Percentiles rank a stretch among this genome's conserved stretches.
phyloP scores from a whole-genome alignment of 768 basidiomycete genomes.

The Hemileccinum rubropunctum region DNA sequence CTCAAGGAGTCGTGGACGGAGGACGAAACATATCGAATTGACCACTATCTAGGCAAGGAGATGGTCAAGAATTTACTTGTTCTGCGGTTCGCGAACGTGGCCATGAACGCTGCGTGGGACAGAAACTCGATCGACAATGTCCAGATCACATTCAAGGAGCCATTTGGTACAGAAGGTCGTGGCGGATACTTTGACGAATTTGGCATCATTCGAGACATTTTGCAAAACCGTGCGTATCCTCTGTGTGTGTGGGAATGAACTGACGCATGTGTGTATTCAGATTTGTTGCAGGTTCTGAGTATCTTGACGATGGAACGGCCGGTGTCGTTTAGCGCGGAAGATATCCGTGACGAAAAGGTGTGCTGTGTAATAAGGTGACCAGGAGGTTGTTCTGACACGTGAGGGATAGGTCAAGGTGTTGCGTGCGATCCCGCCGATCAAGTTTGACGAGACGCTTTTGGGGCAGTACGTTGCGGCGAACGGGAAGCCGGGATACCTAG shows the following conservation, averaged over 20 bases:
- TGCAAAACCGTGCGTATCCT: conserved; percentile 88
- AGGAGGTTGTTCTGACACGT: conserved; percentile 16
- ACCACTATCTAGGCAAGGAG: conserved; percentile 99
- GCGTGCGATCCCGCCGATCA: conserved; percentile 83
- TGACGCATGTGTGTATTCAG: conserved; percentile 41
- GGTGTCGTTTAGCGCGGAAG: conserved; percentile 95
- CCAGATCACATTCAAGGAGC: conserved; percentile 99
- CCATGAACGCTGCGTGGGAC: conserved; percentile 88
- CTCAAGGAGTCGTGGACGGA: conserved; percentile 91
- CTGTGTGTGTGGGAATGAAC: conserved; percentile 10
- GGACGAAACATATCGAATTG: conserved; percentile 98
- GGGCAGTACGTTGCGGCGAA: conserved; percentile 90
- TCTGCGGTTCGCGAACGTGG: conserved; percentile 91
- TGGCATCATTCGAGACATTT: conserved; percentile 95
- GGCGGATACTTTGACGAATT: conserved; percentile 99
- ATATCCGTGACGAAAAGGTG: conserved; percentile 98
- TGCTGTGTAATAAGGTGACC: conserved; percentile 7
- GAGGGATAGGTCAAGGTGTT: conserved; percentile 86
- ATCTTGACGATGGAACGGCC: conserved; percentile 98
- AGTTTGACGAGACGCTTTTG: conserved; percentile 74
- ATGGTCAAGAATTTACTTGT: conserved; percentile 99
- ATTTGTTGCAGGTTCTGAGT: conserved; percentile 91
- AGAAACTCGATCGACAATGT: conserved; percentile 95
- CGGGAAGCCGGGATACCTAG: conserved; percentile 98
- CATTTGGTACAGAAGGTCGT: conserved; percentile 98